phyloP scores from a whole-genome alignment of 169 alveolate species.

The Plasmodium chabaudi region DNA sequence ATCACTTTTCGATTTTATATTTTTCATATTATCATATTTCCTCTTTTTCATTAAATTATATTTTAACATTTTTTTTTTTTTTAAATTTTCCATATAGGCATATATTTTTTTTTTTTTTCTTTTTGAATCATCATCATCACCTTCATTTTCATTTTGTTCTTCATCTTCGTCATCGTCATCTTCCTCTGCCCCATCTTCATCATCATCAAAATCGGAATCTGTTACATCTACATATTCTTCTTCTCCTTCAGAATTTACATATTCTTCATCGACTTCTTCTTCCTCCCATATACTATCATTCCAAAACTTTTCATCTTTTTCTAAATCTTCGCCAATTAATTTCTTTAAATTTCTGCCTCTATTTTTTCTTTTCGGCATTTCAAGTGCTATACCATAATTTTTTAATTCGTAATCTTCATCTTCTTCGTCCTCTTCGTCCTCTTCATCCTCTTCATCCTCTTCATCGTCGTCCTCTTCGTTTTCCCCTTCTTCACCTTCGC shows the following conservation, averaged over 20 bases:
- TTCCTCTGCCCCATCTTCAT: conserved; percentile 75
- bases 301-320: conserved; percentile 89
- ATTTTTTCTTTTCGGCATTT: conserved; percentile 86
- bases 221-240: conserved; percentile 86
- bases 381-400: conserved; percentile 88
- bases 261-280: conserved; percentile 89
- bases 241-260: conserved; percentile 90
- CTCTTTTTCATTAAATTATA: conserved; percentile 46
- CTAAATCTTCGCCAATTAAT: conserved; percentile 88
- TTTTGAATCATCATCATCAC: conserved; percentile 17
- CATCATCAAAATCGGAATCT: conserved; percentile 90
- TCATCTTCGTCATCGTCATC: conserved; percentile 71
- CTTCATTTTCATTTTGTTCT: conserved; percentile 11
- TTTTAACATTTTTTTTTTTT: conserved; percentile 39
- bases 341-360: conserved; percentile 86
- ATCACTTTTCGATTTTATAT: background rate
- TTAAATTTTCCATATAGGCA: conserved; percentile 52
- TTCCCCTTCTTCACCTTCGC: background rate
- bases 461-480: conserved; percentile 11
- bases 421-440: conserved; percentile 77
- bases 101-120: conserved; percentile 44
- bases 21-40: conserved; percentile 10
- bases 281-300: conserved; percentile 90
- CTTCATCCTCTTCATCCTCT: conserved; percentile 40
- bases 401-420: conserved; percentile 73